These are phyloP conservation scores for Dryas integrifolia DNA, from an alignment of 331 rosid species.

Conservation along the genomic window DNA sequence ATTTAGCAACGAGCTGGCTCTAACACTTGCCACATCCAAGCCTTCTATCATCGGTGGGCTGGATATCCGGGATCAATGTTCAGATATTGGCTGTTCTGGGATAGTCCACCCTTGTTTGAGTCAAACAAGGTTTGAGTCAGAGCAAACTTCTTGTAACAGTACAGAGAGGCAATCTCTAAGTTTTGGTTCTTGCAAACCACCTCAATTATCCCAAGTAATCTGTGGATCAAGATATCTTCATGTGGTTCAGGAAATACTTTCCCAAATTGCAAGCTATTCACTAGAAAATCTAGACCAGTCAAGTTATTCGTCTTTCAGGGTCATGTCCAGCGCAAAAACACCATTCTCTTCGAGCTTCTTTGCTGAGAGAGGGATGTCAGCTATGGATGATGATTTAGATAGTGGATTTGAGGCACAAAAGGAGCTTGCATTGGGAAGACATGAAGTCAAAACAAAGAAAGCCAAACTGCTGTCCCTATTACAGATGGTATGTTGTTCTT, in stretches of 20 bases:
- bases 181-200: slow-evolving; percentile 31
- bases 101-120: slow-evolving; percentile 36
- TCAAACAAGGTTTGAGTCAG: slow-evolving; percentile 40
- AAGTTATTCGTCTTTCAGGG: slow-evolving; percentile 33
- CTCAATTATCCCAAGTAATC: slow-evolving; percentile 38
- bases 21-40: slow-evolving; percentile 59
- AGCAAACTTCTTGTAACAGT: slow-evolving; percentile 40
- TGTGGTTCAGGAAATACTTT: slow-evolving; percentile 60
- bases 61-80: slow-evolving; percentile 38
- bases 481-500: slow-evolving; percentile 52
- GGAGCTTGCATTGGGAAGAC: slow-evolving; percentile 39
- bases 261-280: slow-evolving; percentile 59
- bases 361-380: no score
- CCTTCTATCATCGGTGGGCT: slow-evolving; percentile 29
- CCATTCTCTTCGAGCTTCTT: no score
- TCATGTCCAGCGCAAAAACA: background rate
- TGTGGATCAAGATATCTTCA: slow-evolving; percentile 60
- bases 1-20: slow-evolving; percentile 52
- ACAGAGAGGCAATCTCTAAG: slow-evolving; percentile 32
- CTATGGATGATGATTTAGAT: slow-evolving; percentile 24
- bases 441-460: slow-evolving; percentile 50
- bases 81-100: slow-evolving; percentile 41
- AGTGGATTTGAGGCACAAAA: slow-evolving; percentile 25
- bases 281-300: slow-evolving; percentile 44
- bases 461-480: slow-evolving; percentile 61